Conservation (phyloP, 768 basidiomycete genomes). For the Filobasidium wieringae region DNA sequence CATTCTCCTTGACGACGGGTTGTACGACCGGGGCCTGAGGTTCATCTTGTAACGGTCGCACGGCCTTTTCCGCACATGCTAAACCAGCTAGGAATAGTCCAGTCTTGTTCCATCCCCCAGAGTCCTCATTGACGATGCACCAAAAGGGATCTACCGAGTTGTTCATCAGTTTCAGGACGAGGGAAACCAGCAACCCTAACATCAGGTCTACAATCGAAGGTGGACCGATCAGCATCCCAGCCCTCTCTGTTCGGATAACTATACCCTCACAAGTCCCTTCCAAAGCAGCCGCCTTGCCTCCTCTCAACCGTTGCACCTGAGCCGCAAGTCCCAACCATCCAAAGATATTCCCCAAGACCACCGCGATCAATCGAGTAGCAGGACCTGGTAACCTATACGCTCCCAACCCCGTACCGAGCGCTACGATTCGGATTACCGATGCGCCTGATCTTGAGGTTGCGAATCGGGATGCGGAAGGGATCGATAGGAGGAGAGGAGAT, state of each 20-base stretch:
- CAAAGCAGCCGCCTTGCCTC: slow-evolving; percentile 21
- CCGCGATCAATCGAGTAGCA: slow-evolving; percentile 45
- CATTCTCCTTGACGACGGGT: not conserved
- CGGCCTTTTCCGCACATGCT: slow-evolving; percentile 47
- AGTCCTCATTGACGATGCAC: slow-evolving; percentile 57
- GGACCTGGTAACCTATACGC: slow-evolving; percentile 45
- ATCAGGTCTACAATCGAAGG: slow-evolving; percentile 2
- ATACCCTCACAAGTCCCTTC: slow-evolving; percentile 28
- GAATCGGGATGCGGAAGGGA: slow-evolving; percentile 44
- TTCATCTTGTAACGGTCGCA: slow-evolving; percentile 12
- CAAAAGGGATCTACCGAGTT: slow-evolving; percentile 78
- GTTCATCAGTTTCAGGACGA: slow-evolving; percentile 63
- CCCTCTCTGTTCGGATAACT: not conserved
- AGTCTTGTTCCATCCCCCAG: slow-evolving; percentile 59
- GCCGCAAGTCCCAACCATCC: slow-evolving; percentile 47
- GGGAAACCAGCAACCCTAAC: slow-evolving; percentile 52
- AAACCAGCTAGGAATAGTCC: slow-evolving; percentile 52
- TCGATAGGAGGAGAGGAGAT: slow-evolving; percentile 53
- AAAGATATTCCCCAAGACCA: slow-evolving; percentile 48
- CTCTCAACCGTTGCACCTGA: slow-evolving; percentile 47
- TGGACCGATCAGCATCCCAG: too few species aligned
- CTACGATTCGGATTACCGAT: slow-evolving; percentile 45
- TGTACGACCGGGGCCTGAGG: slow-evolving; percentile 9
- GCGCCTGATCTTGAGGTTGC: slow-evolving; percentile 46
- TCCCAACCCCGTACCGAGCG: slow-evolving; percentile 43